Percentiles rank a stretch among this genome's conserved stretches.
Evolutionary conservation across 2,329 filamentous ascomycete species (phyloP).

Genomic region (Neonectria faginata): DNA sequence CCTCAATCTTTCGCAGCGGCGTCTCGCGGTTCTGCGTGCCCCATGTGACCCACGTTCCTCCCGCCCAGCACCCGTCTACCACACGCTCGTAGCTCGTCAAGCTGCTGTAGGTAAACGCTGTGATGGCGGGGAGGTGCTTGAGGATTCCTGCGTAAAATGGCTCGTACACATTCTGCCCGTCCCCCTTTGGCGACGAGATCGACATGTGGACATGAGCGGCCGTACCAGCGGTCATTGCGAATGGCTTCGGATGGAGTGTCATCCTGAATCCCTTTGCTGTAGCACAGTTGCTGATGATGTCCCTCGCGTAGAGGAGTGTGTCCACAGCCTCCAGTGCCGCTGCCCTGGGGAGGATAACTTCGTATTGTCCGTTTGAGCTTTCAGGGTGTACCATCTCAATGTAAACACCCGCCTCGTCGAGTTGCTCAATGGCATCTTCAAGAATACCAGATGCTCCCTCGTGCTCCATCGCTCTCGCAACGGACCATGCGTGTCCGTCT

Average conservation of each 20-base stretch:
- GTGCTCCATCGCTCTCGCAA: slow-evolving; percentile 71
- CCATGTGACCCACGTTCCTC: slow-evolving; percentile 84
- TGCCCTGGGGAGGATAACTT: slow-evolving; percentile 75
- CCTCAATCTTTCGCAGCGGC: slow-evolving; percentile 74
- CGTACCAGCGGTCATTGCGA: slow-evolving; percentile 67
- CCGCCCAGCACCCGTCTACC: slow-evolving; percentile 77
- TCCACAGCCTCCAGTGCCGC: slow-evolving; percentile 77
- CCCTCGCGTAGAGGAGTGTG: slow-evolving; percentile 75
- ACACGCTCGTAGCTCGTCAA: slow-evolving; percentile 76
- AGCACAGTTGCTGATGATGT: slow-evolving; percentile 75
- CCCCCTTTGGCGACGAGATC: slow-evolving; percentile 61
- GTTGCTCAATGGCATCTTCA: slow-evolving; percentile 71
- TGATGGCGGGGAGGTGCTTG: slow-evolving; percentile 72
- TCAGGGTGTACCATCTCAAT: slow-evolving; percentile 82
- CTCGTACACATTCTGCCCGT: slow-evolving; percentile 62
- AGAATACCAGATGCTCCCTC: slow-evolving; percentile 68
- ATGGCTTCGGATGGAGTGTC: slow-evolving; percentile 80
- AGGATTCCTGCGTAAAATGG: slow-evolving; percentile 80
- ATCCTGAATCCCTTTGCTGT: slow-evolving; percentile 72
- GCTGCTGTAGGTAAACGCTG: slow-evolving; percentile 76
- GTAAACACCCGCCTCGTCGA: slow-evolving; percentile 72
- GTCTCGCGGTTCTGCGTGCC: slow-evolving; percentile 84
- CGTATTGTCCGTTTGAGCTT: slow-evolving; percentile 79
- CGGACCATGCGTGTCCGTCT: slow-evolving; percentile 77
- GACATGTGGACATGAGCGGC: slow-evolving; percentile 79